Evolutionary conservation across 805 yeast species (phyloP).

Genomic region (Osmozyma mogii): DNA sequence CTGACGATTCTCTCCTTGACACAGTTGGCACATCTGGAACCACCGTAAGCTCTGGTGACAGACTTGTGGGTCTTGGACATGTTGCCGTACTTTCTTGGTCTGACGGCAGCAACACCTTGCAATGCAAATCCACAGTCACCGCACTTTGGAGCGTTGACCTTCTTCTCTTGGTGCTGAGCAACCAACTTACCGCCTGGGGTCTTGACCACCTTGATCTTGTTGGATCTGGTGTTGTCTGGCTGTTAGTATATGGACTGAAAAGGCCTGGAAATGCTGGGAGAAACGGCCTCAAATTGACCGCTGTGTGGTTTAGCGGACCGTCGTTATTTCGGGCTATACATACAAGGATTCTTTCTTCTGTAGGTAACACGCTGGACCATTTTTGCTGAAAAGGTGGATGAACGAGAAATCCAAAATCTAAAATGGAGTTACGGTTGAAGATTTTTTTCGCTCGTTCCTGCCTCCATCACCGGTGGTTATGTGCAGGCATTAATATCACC

Average conservation of each 20-base stretch:
- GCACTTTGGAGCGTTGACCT: conserved; percentile 80
- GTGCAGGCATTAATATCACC: too few relatives aligned
- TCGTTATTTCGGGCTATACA: conserved; percentile 15
- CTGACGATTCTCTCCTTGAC: conserved; percentile 99
- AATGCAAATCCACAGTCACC: conserved; percentile 81
- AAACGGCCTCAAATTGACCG: not conserved
- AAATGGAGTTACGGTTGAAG: too few relatives aligned
- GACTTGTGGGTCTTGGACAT: conserved; percentile 96
- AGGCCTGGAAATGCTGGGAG: not conserved
- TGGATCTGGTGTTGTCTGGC: conserved; percentile 97
- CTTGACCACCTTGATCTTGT: conserved; percentile 99
- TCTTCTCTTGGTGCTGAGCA: conserved; percentile 95
- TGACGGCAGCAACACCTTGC: conserved; percentile 85
- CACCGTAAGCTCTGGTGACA: conserved; percentile 99
- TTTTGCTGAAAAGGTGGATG: too few relatives aligned
- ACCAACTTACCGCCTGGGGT: conserved; percentile 99
- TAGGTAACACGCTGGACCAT: conserved; percentile 99
- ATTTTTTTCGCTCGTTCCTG: too few relatives aligned
- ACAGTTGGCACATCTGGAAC: conserved; percentile 96
- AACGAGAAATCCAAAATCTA: too few relatives aligned
- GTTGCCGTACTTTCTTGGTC: conserved; percentile 97
- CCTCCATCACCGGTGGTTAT: too few relatives aligned
- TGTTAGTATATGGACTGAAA: conserved; percentile 22
- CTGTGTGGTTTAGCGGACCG: not conserved
- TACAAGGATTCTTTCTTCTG: conserved; percentile 97